phyloP scores from a whole-genome alignment of 805 yeast genomes.

The Yarrowia bubula region DNA sequence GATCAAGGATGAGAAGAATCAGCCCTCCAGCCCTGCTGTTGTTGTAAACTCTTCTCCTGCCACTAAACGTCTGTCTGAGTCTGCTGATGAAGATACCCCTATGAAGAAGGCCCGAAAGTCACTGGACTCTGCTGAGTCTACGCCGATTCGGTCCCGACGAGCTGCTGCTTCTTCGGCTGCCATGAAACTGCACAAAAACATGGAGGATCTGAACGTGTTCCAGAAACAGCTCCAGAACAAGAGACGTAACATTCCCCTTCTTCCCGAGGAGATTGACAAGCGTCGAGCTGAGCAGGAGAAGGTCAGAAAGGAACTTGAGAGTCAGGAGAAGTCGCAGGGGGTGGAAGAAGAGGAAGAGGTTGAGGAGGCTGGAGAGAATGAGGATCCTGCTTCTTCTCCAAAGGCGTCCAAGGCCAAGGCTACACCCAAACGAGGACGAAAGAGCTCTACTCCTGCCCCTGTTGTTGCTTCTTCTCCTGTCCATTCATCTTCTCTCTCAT shows the following conservation, averaged over 20 bases:
- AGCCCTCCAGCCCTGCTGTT: slow-evolving; percentile 13
- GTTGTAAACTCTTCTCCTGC: slow-evolving; percentile 13
- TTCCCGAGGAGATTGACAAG: slow-evolving; percentile 46
- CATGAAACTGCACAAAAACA: slow-evolving; percentile 61
- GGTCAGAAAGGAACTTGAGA: not conserved
- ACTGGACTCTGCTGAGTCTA: not conserved
- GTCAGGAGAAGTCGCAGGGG: not conserved
- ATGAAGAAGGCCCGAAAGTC: not conserved
- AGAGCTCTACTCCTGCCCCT: not conserved
- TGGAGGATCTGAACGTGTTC: slow-evolving; percentile 46
- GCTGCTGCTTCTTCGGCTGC: slow-evolving; percentile 67
- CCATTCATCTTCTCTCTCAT: not conserved
- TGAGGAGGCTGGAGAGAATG: not conserved
- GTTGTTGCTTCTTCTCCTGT: not conserved
- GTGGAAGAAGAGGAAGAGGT: not conserved
- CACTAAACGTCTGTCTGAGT: slow-evolving; percentile 14
- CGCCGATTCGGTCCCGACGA: slow-evolving; percentile 32
- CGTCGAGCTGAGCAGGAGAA: slow-evolving; percentile 32
- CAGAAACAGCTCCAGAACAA: slow-evolving; percentile 63
- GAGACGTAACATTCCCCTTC: slow-evolving; percentile 43
- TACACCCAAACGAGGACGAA: not conserved
- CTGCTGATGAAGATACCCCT: slow-evolving; percentile 1
- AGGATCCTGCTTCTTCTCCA: not conserved
- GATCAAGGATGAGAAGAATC: slow-evolving; percentile 16
- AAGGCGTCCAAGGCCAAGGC: not conserved